phyloP scores from a whole-genome alignment of 2,329 filamentous ascomycete species.

The Paraphoma chrysanthemicola region DNA sequence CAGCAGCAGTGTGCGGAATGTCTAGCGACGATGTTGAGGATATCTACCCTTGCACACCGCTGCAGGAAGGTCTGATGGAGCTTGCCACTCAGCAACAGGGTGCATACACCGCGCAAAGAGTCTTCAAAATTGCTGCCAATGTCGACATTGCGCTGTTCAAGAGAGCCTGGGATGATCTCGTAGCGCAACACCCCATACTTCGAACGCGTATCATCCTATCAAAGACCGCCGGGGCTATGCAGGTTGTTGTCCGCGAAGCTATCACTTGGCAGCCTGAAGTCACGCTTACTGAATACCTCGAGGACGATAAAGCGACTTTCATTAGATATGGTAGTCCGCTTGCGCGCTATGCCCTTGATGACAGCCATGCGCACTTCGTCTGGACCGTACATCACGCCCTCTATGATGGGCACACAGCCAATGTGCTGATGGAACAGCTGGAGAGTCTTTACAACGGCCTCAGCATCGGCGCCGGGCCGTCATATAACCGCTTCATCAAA shows the following conservation, averaged over 20 bases:
- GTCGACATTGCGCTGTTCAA: slow-evolving; percentile 1
- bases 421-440: slow-evolving; percentile 6
- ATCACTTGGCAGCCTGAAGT: slow-evolving; percentile 8
- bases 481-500: slow-evolving; percentile 2
- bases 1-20: slow-evolving; percentile 6
- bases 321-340: slow-evolving; percentile 12
- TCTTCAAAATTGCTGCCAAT: slow-evolving; percentile 41
- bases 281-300: slow-evolving; percentile 9
- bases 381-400: slow-evolving; percentile 47
- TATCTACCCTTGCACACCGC: slow-evolving; percentile 61
- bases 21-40: slow-evolving; percentile 50
- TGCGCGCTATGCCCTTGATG: slow-evolving; percentile 15
- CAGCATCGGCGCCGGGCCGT: neutral
- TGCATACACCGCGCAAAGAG: slow-evolving; percentile 49
- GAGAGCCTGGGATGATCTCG: slow-evolving; percentile 5
- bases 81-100: slow-evolving; percentile 60
- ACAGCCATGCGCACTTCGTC: slow-evolving; percentile 25
- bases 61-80: slow-evolving; percentile 64
- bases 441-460: slow-evolving; percentile 8
- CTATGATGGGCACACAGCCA: slow-evolving; percentile 39
- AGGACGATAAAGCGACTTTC: neutral
- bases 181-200: neutral
- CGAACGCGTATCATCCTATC: slow-evolving; percentile 9
- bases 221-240: slow-evolving; percentile 4
- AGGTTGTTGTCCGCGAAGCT: slow-evolving; percentile 17